These are phyloP conservation scores for Aphanocladium album DNA, from an alignment of 2,329 filamentous ascomycete species.

Conservation along the genomic window DNA sequence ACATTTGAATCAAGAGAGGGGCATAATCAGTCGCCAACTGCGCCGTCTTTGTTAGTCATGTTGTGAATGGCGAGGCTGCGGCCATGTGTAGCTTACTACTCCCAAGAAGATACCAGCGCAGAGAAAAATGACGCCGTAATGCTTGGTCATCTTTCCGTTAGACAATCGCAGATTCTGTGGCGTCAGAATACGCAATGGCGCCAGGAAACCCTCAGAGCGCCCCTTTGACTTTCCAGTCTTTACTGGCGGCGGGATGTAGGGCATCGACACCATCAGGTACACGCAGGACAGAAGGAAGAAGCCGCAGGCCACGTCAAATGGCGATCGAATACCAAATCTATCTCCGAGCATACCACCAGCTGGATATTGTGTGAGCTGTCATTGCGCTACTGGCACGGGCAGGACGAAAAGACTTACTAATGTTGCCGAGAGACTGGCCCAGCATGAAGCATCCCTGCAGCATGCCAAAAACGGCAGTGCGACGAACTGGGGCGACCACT, in stretches of 20 bases:
- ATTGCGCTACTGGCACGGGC: neutral
- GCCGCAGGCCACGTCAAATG: slow-evolving; percentile 59
- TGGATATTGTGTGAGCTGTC: slow-evolving; percentile 17
- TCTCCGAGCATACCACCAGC: slow-evolving; percentile 62
- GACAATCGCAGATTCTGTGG: slow-evolving; percentile 50
- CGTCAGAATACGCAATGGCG: slow-evolving; percentile 56
- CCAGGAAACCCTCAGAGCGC: slow-evolving; percentile 45
- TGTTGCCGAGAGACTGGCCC: slow-evolving; percentile 58
- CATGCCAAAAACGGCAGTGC: slow-evolving; percentile 61
- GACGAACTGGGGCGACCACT: slow-evolving; percentile 51
- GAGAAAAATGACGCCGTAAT: slow-evolving; percentile 60
- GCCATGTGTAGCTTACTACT: slow-evolving; percentile 39
- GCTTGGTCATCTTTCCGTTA: slow-evolving; percentile 46
- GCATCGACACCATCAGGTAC: slow-evolving; percentile 38
- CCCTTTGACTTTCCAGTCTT: slow-evolving; percentile 27
- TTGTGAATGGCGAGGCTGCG: neutral
- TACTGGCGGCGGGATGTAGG: slow-evolving; percentile 42
- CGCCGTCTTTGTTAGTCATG: neutral
- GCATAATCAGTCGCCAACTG: slow-evolving; percentile 63
- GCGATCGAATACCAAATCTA: slow-evolving; percentile 55
- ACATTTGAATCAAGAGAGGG: slow-evolving; percentile 55
- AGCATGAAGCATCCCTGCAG: slow-evolving; percentile 64
- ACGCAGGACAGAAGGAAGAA: slow-evolving; percentile 45
- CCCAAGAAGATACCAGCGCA: slow-evolving; percentile 62
- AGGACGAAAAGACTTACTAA: slow-evolving; percentile 36